Percentiles rank a stretch among this genome's conserved stretches.
phyloP scores from a whole-genome alignment of 2,329 filamentous ascomycete species.

The Hymenoscyphus linearis region DNA sequence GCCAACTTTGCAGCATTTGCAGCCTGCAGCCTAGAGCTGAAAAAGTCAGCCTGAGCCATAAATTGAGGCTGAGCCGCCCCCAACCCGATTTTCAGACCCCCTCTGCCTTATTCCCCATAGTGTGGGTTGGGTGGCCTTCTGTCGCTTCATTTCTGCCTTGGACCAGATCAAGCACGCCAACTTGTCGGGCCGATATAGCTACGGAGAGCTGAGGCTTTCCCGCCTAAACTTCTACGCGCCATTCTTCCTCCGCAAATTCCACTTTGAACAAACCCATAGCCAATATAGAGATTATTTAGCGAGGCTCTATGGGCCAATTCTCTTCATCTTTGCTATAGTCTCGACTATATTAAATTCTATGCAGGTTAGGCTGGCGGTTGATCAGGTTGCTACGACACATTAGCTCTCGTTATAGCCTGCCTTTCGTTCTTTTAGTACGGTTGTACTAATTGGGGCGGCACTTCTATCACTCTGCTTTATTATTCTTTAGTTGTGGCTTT shows the following conservation, averaged over 20 bases:
- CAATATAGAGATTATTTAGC: slow-evolving; percentile 12
- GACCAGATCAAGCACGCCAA: slow-evolving; percentile 13
- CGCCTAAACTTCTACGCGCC: slow-evolving; percentile 13
- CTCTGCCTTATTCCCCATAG: slow-evolving; percentile 15
- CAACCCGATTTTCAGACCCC: slow-evolving; percentile 1
- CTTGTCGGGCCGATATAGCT: slow-evolving; percentile 29
- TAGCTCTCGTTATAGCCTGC: background rate
- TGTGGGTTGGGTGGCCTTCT: slow-evolving; percentile 1
- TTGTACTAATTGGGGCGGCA: background rate
- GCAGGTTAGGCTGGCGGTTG: slow-evolving; percentile 9
- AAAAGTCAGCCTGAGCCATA: background rate
- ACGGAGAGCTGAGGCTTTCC: slow-evolving; percentile 31
- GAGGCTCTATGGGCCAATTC: slow-evolving; percentile 9
- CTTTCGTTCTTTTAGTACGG: background rate
- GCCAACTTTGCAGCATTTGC: background rate
- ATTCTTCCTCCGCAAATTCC: slow-evolving; percentile 6
- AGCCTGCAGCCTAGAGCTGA: background rate
- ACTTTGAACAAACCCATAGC: slow-evolving; percentile 3
- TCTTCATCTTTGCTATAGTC: slow-evolving; percentile 5
- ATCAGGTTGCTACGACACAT: background rate
- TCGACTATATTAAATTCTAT: slow-evolving; percentile 8
- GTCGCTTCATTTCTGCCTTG: slow-evolving; percentile 14
- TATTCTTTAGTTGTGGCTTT: background rate
- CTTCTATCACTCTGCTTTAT: background rate
- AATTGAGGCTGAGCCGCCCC: background rate